A percentile compares a stretch with the other conserved stretches of the same genome.
Conservation (phyloP, 2,329 filamentous ascomycete genomes). For the Alternaria consortialis region DNA sequence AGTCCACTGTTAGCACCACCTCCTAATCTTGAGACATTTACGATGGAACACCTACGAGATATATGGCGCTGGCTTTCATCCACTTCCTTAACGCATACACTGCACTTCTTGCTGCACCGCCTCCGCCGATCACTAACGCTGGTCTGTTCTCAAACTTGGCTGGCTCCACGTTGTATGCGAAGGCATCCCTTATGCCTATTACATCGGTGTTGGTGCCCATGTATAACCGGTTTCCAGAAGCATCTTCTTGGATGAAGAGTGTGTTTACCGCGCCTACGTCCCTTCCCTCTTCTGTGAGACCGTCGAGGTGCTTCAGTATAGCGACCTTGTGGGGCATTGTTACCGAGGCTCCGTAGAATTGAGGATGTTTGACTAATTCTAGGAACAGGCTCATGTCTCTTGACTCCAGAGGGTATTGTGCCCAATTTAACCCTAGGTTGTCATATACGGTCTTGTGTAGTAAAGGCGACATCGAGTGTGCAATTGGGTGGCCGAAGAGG, state of each 20-base stretch:
- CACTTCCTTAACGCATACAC: constrained; percentile 78
- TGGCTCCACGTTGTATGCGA: constrained; percentile 60
- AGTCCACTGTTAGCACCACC: neutral
- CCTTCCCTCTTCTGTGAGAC: constrained; percentile 74
- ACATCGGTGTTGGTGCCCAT: constrained; percentile 85
- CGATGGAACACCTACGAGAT: constrained; percentile 60
- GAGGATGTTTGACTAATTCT: constrained; percentile 62
- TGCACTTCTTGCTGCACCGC: constrained; percentile 79
- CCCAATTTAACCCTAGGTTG: constrained; percentile 61
- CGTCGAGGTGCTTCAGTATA: constrained; percentile 77
- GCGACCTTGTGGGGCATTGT: constrained; percentile 87
- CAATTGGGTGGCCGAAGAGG: constrained; percentile 65
- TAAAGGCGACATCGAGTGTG: constrained; percentile 65
- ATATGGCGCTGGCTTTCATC: constrained; percentile 73
- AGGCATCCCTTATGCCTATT: constrained; percentile 77
- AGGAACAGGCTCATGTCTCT: constrained; percentile 57
- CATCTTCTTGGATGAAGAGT: constrained; percentile 68
- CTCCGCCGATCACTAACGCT: constrained; percentile 78
- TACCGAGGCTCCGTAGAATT: constrained; percentile 74
- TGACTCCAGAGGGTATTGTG: constrained; percentile 60
- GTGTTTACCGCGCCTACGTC: constrained; percentile 84
- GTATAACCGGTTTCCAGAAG: constrained; percentile 60
- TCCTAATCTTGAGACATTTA: neutral
- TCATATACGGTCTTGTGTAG: constrained; percentile 65
- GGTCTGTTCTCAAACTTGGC: constrained; percentile 66